Evolutionary conservation across 2,329 filamentous ascomycete species (phyloP).

Genomic region (Hansfordia pulvinata): DNA sequence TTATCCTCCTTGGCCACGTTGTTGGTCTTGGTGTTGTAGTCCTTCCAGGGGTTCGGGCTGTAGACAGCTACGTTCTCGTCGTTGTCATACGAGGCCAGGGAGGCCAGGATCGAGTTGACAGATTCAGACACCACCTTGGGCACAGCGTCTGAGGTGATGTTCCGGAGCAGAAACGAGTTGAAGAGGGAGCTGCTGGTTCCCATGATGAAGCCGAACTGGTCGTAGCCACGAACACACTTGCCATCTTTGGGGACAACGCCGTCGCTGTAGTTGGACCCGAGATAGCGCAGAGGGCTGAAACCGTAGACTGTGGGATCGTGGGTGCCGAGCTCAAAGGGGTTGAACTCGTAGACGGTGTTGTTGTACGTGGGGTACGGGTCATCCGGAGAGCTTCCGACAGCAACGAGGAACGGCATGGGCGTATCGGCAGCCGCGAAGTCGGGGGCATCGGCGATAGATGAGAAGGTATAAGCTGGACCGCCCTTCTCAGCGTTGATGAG

Average conservation of each 20-base stretch:
- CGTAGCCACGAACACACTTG: slow-evolving; percentile 63
- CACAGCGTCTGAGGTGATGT: slow-evolving; percentile 34
- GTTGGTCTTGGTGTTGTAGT: slow-evolving; percentile 46
- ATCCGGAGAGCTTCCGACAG: slow-evolving; percentile 52
- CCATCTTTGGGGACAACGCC: slow-evolving; percentile 42
- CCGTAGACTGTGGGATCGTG: slow-evolving; percentile 61
- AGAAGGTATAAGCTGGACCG: slow-evolving; percentile 59
- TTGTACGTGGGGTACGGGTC: slow-evolving; percentile 52
- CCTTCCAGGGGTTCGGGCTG: slow-evolving; percentile 61
- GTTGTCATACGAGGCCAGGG: slow-evolving; percentile 32
- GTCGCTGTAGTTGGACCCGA: slow-evolving; percentile 58
- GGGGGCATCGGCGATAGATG: slow-evolving; percentile 50
- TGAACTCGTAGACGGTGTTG: slow-evolving; percentile 65
- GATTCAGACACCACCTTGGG: slow-evolving; percentile 35
- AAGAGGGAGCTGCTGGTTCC: slow-evolving; percentile 78
- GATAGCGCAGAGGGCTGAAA: slow-evolving; percentile 56
- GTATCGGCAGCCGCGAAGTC: slow-evolving; percentile 49
- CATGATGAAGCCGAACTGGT: slow-evolving; percentile 73
- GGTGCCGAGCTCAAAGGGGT: slow-evolving; percentile 66
- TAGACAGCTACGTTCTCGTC: slow-evolving; percentile 65
- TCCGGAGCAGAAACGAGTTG: slow-evolving; percentile 58
- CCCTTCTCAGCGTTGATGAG: slow-evolving; percentile 54
- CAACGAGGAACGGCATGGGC: slow-evolving; percentile 62
- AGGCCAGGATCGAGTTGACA: slow-evolving; percentile 34
- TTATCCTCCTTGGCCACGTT: slow-evolving; percentile 34